A percentile compares a stretch with the other conserved stretches of the same genome.
phyloP scores from a whole-genome alignment of 192 early-diverging fungal species.

The Backusella tuberculispora region DNA sequence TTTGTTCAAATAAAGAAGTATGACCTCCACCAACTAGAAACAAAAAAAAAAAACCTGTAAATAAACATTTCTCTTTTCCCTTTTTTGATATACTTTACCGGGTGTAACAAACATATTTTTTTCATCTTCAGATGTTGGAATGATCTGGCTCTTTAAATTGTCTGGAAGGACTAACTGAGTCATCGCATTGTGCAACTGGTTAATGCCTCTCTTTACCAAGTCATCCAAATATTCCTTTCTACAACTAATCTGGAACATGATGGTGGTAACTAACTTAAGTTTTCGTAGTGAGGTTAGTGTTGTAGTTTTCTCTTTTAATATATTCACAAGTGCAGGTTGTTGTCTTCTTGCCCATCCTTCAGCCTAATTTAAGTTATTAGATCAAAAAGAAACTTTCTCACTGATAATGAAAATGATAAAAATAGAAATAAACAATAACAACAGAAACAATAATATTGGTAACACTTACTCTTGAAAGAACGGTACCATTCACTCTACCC shows the following conservation, averaged over 20 bases:
- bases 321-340: constrained; percentile 13
- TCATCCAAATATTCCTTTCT: not conserved
- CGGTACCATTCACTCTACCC: constrained; percentile 15
- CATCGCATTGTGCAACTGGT: not conserved
- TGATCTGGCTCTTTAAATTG: not conserved
- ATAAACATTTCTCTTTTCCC: no score
- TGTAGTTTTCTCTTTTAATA: not conserved
- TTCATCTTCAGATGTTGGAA: not conserved
- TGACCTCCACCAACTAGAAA: not conserved
- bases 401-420: not conserved
- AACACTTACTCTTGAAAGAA: constrained; percentile 13
- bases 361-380: constrained; percentile 4
- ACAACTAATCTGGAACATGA: constrained; percentile 5
- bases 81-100: no score
- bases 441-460: no score
- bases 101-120: no score
- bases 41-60: no score
- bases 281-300: not conserved
- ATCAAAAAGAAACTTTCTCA: not conserved
- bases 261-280: not conserved
- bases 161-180: not conserved
- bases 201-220: constrained; percentile 14
- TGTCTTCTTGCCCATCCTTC: constrained; percentile 23
- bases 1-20: not conserved
- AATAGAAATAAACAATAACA: no score